These are phyloP conservation scores for Heterobasidion parviporum DNA, from an alignment of 1,284 basidiomycete species.

Conservation along the genomic window DNA sequence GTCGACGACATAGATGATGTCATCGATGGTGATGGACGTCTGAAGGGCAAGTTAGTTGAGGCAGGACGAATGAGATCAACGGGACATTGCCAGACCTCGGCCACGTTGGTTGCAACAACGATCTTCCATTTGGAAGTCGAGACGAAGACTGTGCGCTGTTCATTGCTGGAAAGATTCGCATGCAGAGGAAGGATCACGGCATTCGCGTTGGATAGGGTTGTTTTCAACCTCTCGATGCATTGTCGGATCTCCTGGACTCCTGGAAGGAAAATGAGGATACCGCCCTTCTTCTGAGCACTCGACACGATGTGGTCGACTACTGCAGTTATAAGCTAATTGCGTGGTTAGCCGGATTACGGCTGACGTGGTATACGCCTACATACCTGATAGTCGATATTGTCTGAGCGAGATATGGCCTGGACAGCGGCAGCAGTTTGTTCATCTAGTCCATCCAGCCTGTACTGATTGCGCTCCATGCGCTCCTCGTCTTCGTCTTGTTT, in stretches of 20 bases:
- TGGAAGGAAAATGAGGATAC: conserved; percentile 82
- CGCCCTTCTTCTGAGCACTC: conserved; percentile 43
- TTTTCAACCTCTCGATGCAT: conserved; percentile 64
- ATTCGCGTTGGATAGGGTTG: conserved; percentile 24
- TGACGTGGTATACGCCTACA: conserved; percentile 3
- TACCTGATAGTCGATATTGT: conserved; percentile 72
- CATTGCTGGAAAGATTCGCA: conserved; percentile 80
- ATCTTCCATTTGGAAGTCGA: conserved; percentile 71
- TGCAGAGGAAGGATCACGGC: conserved; percentile 79
- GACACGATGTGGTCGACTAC: conserved; percentile 62
- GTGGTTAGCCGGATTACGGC: conserved; percentile 6
- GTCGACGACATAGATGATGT: conserved; percentile 82
- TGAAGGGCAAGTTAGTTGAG: conserved; percentile 26
- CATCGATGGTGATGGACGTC: conserved; percentile 93
- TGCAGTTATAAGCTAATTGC: conserved; percentile 55
- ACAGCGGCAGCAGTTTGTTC: conserved; percentile 47
- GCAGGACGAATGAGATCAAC: neutral
- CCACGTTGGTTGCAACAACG: conserved; percentile 87
- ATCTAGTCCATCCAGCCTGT: conserved; percentile 45
- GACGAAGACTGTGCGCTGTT: conserved; percentile 78
- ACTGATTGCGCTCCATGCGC: conserved; percentile 35
- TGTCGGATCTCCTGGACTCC: conserved; percentile 85
- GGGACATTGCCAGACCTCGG: conserved; percentile 41
- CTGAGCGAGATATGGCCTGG: conserved; percentile 52
- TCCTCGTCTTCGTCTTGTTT: conserved; percentile 44